Conservation (phyloP, 192 early-diverging fungal genomes). For the Podila epigama region DNA sequence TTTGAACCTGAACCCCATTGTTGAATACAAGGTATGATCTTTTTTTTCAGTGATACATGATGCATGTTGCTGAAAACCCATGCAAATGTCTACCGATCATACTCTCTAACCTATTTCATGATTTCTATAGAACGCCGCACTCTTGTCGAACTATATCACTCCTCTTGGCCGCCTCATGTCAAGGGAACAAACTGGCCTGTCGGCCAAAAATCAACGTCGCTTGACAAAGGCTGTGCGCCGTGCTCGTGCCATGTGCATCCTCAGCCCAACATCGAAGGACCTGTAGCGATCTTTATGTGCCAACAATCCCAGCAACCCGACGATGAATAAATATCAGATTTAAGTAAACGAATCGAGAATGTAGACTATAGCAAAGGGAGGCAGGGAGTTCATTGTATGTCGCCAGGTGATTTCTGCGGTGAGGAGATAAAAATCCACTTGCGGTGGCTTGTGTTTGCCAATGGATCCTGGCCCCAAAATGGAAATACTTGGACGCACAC, state of each 20-base stretch:
- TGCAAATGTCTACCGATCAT: background rate
- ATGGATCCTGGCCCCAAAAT: too few relatives aligned
- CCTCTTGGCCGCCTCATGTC: slow-evolving; percentile 70
- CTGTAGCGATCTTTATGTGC: background rate
- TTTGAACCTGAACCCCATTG: slow-evolving; percentile 42
- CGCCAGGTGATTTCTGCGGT: too few relatives aligned
- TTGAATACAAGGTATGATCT: slow-evolving; percentile 37
- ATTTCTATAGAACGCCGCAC: slow-evolving; percentile 47
- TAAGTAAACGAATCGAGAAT: too few relatives aligned
- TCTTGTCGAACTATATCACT: slow-evolving; percentile 65
- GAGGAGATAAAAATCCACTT: too few relatives aligned
- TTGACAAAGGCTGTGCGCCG: slow-evolving; percentile 68
- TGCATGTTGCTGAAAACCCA: background rate
- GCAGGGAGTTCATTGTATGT: too few relatives aligned
- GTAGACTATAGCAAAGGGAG: too few relatives aligned
- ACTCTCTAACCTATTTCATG: background rate
- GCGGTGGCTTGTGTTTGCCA: too few relatives aligned
- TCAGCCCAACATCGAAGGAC: slow-evolving; percentile 40
- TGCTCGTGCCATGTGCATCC: slow-evolving; percentile 57
- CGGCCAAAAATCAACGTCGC: slow-evolving; percentile 66
- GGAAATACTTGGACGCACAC: too few relatives aligned
- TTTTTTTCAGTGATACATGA: background rate
- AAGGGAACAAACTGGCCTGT: slow-evolving; percentile 64
- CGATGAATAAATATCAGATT: too few relatives aligned
- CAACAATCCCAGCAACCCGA: too few relatives aligned